Evolutionary conservation across 2,329 filamentous ascomycete species (phyloP), one percentile per base, ranked within the genome.

Genomic region (Cadophora luteo-olivacea): DNA sequence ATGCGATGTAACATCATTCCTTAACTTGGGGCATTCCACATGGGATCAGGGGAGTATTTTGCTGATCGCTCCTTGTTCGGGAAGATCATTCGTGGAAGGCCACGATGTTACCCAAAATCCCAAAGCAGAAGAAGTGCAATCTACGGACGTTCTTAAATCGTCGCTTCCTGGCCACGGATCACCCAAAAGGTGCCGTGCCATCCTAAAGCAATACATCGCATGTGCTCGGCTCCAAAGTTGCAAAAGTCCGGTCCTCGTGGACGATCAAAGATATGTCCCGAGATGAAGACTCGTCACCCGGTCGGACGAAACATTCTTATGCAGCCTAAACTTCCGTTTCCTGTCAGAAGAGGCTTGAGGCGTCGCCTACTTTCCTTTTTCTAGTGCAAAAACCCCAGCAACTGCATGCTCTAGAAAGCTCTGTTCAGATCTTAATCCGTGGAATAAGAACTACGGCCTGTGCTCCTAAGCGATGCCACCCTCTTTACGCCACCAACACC

Each of bases 401-500:
- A 58, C 55, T 19, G 61, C 54, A 57, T 64, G 51, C 49, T 45
- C 54, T 48, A 25, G 32, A 61, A 45, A 45, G 51, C 65, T 67
- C 51, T 67, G 60, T 63, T 38, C 66, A 61, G 66, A 32, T 36
- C 62, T 68, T 68, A 68, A 32, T 68, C 66, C 66, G 66, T 55
- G 62, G 41, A 51, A 22, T 65, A 68, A 65, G 66, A 25, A 58
- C 52, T 58, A 33, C 41, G 36, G 66, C 66, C 57, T 63, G 66
- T 65, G 66, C 49, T 64, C 36, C 29, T 57, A 68, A 64, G 65
- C 63, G 61, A 68, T 66, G 58, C 49, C 25, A 69, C 63, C 62
- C 63, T 67, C 32, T 41, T 45, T 52, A 63, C 68, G 72, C 72
- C 71, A 74, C 71, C 68, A 72, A 74, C 72, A 72, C 68, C 70